phyloP scores from a whole-genome alignment of 1,284 basidiomycete species.

The Cutaneotrichosporon cutaneum region DNA sequence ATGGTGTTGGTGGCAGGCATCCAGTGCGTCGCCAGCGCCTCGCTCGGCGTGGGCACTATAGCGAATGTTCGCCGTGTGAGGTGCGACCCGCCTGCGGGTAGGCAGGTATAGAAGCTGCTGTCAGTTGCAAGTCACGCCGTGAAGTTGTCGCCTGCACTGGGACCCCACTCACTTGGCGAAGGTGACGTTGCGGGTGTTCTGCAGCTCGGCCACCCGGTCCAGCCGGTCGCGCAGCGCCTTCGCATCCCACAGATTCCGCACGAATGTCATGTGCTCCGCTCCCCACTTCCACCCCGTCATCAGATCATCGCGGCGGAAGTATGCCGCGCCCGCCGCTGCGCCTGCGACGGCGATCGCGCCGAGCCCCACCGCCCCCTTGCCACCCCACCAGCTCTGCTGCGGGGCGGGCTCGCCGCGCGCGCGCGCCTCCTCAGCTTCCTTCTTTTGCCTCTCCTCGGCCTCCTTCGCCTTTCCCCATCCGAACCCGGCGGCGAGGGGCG shows the following conservation, averaged over 20 bases:
- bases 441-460: not conserved
- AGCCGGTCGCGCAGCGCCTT: slow-evolving; percentile 64
- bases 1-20: slow-evolving; percentile 63
- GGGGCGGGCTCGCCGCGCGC: slow-evolving; percentile 1
- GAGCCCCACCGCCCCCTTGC: slow-evolving; percentile 40
- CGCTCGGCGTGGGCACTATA: slow-evolving; percentile 63
- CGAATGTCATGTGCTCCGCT: slow-evolving; percentile 86
- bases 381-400: slow-evolving; percentile 24
- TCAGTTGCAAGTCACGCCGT: slow-evolving; percentile 9
- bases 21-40: slow-evolving; percentile 61
- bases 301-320: slow-evolving; percentile 69
- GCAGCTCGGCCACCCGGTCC: slow-evolving; percentile 62
- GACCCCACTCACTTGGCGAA: slow-evolving; percentile 72
- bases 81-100: slow-evolving; percentile 62
- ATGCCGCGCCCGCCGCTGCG: slow-evolving; percentile 79
- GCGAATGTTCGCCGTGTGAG: slow-evolving; percentile 68
- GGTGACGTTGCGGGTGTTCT: slow-evolving; percentile 56
- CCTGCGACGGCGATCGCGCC: slow-evolving; percentile 72
- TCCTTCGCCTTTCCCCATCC: slow-evolving; percentile 39
- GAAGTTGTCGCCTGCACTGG: too few relatives aligned
- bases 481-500: slow-evolving; percentile 57
- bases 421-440: slow-evolving; percentile 1
- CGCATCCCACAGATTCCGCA: slow-evolving; percentile 83
- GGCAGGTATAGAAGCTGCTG: slow-evolving; percentile 69
- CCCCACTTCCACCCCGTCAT: slow-evolving; percentile 71